A percentile compares a stretch with the other conserved stretches of the same genome.
Conservation (phyloP, 441 rosid genomes). For the Croton laevigatus region DNA sequence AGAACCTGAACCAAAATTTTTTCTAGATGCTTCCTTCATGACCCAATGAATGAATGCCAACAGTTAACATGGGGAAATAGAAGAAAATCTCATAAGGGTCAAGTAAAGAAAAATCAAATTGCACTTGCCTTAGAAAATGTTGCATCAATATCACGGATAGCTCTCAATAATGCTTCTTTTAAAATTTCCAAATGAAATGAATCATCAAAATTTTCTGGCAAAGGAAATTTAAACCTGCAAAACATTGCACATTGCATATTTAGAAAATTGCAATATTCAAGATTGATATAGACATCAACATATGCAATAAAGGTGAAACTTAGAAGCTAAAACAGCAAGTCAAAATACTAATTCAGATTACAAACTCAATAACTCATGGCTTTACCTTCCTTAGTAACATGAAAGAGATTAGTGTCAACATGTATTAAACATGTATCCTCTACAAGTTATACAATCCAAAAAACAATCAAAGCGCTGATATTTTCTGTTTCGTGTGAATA, state of each 20-base stretch:
- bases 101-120: slow-evolving; percentile 11
- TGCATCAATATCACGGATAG: slow-evolving; percentile 85
- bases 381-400: background rate
- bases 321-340: background rate
- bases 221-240: slow-evolving; percentile 57
- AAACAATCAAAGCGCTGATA: background rate
- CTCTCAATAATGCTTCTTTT: slow-evolving; percentile 84
- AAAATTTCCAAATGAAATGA: slow-evolving; percentile 77
- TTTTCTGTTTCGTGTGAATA: background rate
- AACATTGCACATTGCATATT: slow-evolving; percentile 11
- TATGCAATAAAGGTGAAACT: background rate
- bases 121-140: slow-evolving; percentile 67
- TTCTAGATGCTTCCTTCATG: slow-evolving; percentile 76
- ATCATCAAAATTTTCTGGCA: slow-evolving; percentile 50
- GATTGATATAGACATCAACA: background rate
- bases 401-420: background rate
- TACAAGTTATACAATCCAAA: background rate
- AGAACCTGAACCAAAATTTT: slow-evolving; percentile 68
- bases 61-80: slow-evolving; percentile 10
- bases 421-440: background rate
- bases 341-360: background rate
- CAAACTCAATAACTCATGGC: background rate
- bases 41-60: slow-evolving; percentile 24
- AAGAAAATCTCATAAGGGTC: background rate
- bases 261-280: slow-evolving; percentile 8